These are phyloP conservation scores for Neonectria coccinea DNA, from an alignment of 2,329 filamentous ascomycete species.

Conservation along the genomic window DNA sequence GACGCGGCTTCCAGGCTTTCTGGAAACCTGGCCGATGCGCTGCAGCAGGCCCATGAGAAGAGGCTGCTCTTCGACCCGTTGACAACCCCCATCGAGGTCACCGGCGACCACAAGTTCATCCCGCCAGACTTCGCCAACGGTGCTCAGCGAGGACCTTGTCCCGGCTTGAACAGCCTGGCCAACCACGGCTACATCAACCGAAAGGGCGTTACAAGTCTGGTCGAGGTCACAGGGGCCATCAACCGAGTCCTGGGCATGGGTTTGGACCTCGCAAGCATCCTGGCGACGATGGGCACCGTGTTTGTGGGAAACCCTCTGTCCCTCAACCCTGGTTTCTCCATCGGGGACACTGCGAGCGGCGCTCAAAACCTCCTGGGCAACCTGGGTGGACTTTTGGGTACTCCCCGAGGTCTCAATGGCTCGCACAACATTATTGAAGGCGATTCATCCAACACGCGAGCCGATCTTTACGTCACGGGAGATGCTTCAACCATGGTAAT, in stretches of 20 bases:
- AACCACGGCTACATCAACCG: conserved; percentile 52
- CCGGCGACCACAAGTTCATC: conserved; percentile 42
- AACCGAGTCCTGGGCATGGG: conserved; percentile 59
- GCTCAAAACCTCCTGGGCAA: conserved; percentile 57
- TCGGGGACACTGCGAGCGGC: conserved; percentile 56
- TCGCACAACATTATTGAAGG: conserved; percentile 67
- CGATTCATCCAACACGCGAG: conserved; percentile 62
- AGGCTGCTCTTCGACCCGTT: conserved; percentile 34
- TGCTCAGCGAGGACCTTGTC: conserved; percentile 47
- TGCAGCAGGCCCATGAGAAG: conserved; percentile 33
- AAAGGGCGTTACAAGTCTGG: conserved; percentile 35
- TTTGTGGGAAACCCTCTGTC: conserved; percentile 64
- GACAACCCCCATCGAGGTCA: conserved; percentile 36
- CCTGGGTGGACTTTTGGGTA: conserved; percentile 56
- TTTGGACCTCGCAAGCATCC: conserved; percentile 54
- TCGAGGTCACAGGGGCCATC: conserved; percentile 29
- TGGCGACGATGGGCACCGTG: conserved; percentile 60
- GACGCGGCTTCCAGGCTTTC: conserved; percentile 11
- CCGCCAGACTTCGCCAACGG: conserved; percentile 43
- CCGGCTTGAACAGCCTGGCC: conserved; percentile 52
- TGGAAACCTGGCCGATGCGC: conserved; percentile 12
- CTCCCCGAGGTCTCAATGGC: conserved; percentile 56
- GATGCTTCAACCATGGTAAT: conserved; percentile 63
- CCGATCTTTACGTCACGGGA: conserved; percentile 63
- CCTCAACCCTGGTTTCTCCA: conserved; percentile 62